These are phyloP conservation scores for Rosa hybrid DNA, from an alignment of 331 rosid species.

Conservation along the genomic window DNA sequence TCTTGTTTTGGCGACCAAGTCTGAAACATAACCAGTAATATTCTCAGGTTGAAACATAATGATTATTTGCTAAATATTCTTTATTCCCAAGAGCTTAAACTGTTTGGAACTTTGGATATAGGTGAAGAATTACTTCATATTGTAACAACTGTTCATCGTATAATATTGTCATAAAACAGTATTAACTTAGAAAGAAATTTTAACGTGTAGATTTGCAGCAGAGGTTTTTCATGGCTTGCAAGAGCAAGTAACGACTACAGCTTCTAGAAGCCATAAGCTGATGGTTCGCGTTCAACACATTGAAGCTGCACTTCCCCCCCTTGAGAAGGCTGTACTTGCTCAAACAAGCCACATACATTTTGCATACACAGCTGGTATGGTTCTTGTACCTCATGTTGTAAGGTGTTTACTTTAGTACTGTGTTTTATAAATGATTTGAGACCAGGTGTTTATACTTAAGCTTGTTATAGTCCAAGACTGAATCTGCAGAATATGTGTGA, in stretches of 20 bases:
- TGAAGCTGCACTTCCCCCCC: conserved; percentile 86
- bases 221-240: conserved; percentile 98
- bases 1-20: neutral
- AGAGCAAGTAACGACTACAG: conserved; percentile 84
- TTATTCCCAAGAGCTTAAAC: neutral
- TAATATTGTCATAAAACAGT: neutral
- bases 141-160: neutral
- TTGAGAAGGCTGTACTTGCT: conserved; percentile 86
- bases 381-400: conserved; percentile 11
- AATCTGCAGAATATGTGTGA: neutral
- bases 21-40: neutral
- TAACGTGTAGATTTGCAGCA: conserved; percentile 76
- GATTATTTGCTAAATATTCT: neutral
- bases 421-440: neutral
- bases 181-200: conserved; percentile 25
- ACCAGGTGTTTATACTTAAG: neutral
- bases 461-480: neutral
- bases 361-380: conserved; percentile 91
- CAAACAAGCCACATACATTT: conserved; percentile 97
- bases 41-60: neutral
- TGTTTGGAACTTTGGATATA: neutral
- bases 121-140: neutral
- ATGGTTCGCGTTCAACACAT: conserved; percentile 71
- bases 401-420: neutral
- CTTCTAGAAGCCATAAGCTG: conserved; percentile 88